Evolutionary conservation across 2,329 filamentous ascomycete species (phyloP).

Genomic region (Gliomastix tumulicola): DNA sequence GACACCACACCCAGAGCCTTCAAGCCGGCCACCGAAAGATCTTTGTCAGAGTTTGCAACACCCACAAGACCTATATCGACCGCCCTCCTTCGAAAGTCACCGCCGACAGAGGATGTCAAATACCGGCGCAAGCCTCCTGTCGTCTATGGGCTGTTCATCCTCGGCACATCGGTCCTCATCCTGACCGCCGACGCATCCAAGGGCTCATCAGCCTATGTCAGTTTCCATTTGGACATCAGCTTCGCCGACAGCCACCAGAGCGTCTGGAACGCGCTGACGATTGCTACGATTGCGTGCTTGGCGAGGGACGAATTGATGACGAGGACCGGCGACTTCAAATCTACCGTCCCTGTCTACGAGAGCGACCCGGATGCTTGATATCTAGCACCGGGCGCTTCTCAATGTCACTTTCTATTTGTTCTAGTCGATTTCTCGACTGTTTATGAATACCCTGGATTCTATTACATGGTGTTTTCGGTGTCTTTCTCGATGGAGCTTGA

Average conservation of each 20-base stretch:
- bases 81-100: conserved; percentile 9
- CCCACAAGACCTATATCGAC: too few species aligned
- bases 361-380: conserved; percentile 29
- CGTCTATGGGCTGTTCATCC: conserved; percentile 34
- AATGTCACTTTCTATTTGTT: background rate
- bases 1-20: too few species aligned
- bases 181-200: conserved; percentile 30
- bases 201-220: conserved; percentile 25
- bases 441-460: too few species aligned
- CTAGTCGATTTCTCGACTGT: too few species aligned
- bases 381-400: too few species aligned
- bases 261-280: conserved; percentile 36
- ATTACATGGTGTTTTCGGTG: too few species aligned
- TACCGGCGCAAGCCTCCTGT: conserved; percentile 27
- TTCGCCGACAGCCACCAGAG: conserved; percentile 30
- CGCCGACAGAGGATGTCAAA: conserved; percentile 1
- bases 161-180: conserved; percentile 29
- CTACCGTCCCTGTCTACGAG: conserved; percentile 16
- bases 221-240: conserved; percentile 32
- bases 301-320: conserved; percentile 30
- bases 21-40: too few species aligned
- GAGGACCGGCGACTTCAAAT: conserved; percentile 25
- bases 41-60: too few species aligned
- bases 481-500: too few species aligned
- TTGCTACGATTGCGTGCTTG: conserved; percentile 29